A percentile compares a stretch with the other conserved stretches of the same genome.
These are phyloP conservation scores for Rosa chinensis DNA, from an alignment of 306 rosid species.

Conservation along the genomic window DNA sequence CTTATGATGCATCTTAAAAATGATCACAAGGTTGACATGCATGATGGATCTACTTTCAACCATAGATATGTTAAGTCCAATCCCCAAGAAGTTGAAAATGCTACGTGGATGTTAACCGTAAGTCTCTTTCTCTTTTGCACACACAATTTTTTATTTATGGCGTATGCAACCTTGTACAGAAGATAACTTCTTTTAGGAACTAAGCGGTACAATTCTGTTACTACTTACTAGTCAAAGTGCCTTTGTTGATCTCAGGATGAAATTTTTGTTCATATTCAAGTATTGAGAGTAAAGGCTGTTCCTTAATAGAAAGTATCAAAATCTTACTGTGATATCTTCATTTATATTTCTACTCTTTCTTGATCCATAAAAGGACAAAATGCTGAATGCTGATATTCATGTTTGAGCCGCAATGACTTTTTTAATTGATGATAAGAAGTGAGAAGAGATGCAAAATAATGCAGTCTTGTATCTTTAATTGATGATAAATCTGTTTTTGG, in stretches of 20 bases:
- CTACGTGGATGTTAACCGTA: conserved; percentile 62
- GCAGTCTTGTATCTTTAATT: background rate
- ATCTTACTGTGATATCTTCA: background rate
- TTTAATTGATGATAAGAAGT: background rate
- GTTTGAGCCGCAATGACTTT: background rate
- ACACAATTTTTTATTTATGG: background rate
- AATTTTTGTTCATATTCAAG: background rate
- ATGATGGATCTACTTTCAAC: conserved; percentile 51
- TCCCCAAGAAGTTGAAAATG: conserved; percentile 54
- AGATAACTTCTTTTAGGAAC: background rate
- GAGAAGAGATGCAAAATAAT: background rate
- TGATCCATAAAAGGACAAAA: background rate
- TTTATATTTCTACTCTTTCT: background rate
- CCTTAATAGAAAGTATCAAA: background rate
- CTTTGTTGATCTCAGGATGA: background rate
- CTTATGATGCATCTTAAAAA: conserved; percentile 53
- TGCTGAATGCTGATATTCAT: background rate
- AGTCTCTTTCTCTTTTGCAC: conserved; percentile 6
- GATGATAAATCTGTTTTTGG: background rate
- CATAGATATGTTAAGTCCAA: conserved; percentile 62
- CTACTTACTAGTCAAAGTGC: background rate
- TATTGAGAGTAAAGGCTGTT: background rate
- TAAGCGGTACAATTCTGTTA: background rate
- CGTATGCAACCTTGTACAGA: background rate
- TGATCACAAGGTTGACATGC: conserved; percentile 61